Base-by-base conservation (phyloP, 2,329 filamentous ascomycete species). In the Grosmannia clavigera region DNA sequence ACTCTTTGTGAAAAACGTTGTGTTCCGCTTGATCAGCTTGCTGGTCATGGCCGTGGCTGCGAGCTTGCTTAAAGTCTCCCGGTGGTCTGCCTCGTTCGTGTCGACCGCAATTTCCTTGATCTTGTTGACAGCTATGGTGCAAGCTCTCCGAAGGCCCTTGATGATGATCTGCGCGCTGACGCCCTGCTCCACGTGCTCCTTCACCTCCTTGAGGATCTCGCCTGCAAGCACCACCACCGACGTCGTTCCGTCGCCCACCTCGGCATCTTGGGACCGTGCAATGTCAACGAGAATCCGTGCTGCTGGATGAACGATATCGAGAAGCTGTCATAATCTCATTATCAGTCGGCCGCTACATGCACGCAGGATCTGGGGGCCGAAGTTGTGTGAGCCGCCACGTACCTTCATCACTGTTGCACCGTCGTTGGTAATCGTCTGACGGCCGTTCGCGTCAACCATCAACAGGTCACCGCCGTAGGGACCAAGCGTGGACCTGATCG, bases 401-500 rank as follows among this genome's bases (percentile, higher is more conserved):
- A 90, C 89, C 86, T 96, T 97, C 94, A 99, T 99, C 63, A 97
- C 94, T 57, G 94, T 99, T 56, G 94, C 94, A 71, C 94, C 94
- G 78, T 99, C 94, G 76, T 99, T 99, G 68, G 94, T 99, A 72
- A 99, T 97, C 60, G 94, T 99, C 78, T 96, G 91, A 74, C 78
- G 86, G 73, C 94, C 94, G 80, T 96, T 96, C 74, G 85, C 86
- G 75, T 97, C 94, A 60, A 97, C 92, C 76, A 99, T 86, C 73
- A 99, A 81, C 72, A 97, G 78, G 76, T 99, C 94, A 70, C 94
- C 94, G 72, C 94, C 94, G 76, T 97, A 99, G 40, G 94, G 94
- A 50, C 94, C 94, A 43, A 99, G 81, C 25, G 94, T 99, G 69
- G 88, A 90, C 78, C 95, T 95, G 78, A 99, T 92, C 62, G 92